phyloP scores from a whole-genome alignment of 2,329 filamentous ascomycete genomes.

The Fusarium xylarioides region DNA sequence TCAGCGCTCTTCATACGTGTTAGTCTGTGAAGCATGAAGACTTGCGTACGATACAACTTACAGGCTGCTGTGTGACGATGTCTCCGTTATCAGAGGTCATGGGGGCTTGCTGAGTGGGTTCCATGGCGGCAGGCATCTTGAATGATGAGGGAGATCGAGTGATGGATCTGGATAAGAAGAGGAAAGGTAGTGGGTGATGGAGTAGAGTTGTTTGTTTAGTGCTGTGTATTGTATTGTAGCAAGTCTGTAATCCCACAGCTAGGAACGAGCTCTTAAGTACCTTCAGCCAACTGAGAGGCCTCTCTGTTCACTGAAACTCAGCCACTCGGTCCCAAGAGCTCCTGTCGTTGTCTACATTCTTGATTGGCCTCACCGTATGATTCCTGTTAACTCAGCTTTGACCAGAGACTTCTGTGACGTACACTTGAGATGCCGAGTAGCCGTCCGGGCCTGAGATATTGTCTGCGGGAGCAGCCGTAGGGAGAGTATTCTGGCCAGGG shows the following conservation, averaged over 20 bases:
- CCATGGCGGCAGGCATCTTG: slow-evolving; percentile 54
- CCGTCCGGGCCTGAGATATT: slow-evolving; percentile 10
- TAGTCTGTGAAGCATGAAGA: background rate
- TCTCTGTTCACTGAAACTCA: slow-evolving; percentile 10
- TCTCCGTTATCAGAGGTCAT: slow-evolving; percentile 51
- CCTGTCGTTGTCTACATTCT: background rate
- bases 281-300: slow-evolving; percentile 20
- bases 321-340: slow-evolving; percentile 3
- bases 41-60: slow-evolving; percentile 38
- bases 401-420: slow-evolving; percentile 22
- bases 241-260: slow-evolving; percentile 22
- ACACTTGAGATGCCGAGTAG: slow-evolving; percentile 32
- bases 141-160: background rate
- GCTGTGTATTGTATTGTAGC: slow-evolving; percentile 17
- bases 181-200: background rate
- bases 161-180: background rate
- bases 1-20: slow-evolving; percentile 46
- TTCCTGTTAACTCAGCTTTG: background rate
- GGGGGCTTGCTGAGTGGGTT: slow-evolving; percentile 55
- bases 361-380: slow-evolving; percentile 20
- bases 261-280: slow-evolving; percentile 28
- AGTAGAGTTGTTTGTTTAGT: slow-evolving; percentile 22
- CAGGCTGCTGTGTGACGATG: slow-evolving; percentile 54
- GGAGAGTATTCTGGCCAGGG: slow-evolving; percentile 13
- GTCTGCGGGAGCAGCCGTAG: slow-evolving; percentile 21